phyloP scores from a whole-genome alignment of 768 basidiomycete species.

The Neoboletus brunneissimus region DNA sequence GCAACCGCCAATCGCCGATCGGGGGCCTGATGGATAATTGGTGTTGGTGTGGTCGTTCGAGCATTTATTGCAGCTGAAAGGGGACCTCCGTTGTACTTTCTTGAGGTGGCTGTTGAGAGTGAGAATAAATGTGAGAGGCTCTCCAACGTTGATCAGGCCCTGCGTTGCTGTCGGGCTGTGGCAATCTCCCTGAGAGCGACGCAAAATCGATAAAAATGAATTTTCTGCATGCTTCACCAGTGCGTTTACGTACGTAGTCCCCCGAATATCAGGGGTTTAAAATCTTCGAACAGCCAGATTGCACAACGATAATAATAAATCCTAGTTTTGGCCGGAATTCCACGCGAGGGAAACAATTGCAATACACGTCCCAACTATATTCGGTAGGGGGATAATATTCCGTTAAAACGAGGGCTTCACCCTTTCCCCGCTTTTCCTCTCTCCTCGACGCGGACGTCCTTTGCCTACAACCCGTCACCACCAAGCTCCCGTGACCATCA shows the following conservation, averaged over 20 bases:
- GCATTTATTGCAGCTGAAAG: conserved; percentile 1
- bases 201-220: conserved; percentile 34
- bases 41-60: not conserved
- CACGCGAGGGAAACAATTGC: conserved; percentile 66
- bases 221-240: conserved; percentile 32
- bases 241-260: conserved; percentile 57
- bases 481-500: conserved; percentile 26
- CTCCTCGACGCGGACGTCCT: conserved; percentile 38
- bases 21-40: conserved; percentile 13
- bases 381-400: conserved; percentile 64
- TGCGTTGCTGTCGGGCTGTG: conserved; percentile 15
- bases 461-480: conserved; percentile 16
- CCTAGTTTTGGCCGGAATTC: conserved; percentile 53
- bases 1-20: conserved; percentile 33
- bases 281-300: conserved; percentile 48
- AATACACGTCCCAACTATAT: conserved; percentile 65
- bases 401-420: conserved; percentile 72
- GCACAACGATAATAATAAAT: conserved; percentile 56
- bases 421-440: conserved; percentile 62
- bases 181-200: conserved; percentile 25
- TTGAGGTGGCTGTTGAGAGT: not conserved
- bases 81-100: not conserved
- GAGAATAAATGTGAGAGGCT: not conserved
- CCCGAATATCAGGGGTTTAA: conserved; percentile 60
- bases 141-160: conserved; percentile 14